phyloP scores from a whole-genome alignment of 2,329 filamentous ascomycete genomes.

The Lasiodiplodia citricola region DNA sequence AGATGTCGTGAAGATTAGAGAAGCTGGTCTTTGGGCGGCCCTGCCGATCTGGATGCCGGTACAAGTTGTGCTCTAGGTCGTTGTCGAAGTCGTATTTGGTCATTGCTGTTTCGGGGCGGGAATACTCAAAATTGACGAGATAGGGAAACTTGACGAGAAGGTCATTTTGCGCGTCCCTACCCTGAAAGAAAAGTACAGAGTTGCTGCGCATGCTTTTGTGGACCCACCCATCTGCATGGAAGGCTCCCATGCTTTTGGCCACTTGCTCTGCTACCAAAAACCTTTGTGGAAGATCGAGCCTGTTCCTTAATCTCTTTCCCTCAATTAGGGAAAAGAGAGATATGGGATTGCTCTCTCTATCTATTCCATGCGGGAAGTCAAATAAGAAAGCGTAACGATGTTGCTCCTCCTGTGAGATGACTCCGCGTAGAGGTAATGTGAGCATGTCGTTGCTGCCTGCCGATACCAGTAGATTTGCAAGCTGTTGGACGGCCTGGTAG shows the following conservation, averaged over 20 bases:
- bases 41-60: conserved; percentile 41
- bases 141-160: neutral
- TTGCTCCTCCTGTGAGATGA: no score
- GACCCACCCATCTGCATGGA: conserved; percentile 2
- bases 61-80: conserved; percentile 27
- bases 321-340: no score
- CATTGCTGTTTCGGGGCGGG: conserved; percentile 26
- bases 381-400: no score
- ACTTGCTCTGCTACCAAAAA: no score
- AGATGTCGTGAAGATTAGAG: conserved; percentile 43
- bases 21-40: conserved; percentile 38
- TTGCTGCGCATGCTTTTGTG: conserved; percentile 31
- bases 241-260: neutral
- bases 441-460: no score
- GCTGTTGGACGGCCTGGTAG: no score
- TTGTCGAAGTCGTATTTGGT: conserved; percentile 26
- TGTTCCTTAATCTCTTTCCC: no score
- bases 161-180: neutral
- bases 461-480: no score
- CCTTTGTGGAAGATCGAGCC: no score
- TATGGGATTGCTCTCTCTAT: no score
- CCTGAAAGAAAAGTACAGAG: conserved; percentile 29
- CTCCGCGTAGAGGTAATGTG: no score
- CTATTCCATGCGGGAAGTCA: no score
- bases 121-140: neutral